Conservation (phyloP, 2,329 filamentous ascomycete species). For the Diaporthe caulivora region DNA sequence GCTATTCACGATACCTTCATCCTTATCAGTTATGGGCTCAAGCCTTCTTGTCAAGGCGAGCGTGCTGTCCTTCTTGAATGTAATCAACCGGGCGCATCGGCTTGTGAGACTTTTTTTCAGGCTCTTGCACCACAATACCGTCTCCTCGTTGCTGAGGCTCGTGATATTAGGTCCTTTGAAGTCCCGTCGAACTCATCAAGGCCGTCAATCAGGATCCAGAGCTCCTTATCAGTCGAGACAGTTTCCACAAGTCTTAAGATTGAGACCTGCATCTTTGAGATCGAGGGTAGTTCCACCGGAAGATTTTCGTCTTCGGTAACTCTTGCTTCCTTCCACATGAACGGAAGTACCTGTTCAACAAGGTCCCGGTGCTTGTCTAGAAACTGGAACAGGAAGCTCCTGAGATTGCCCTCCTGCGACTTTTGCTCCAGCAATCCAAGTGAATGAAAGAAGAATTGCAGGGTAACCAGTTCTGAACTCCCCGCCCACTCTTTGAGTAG, state of each 20-base stretch:
- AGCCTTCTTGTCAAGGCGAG: not conserved
- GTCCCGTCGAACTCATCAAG: constrained; percentile 1
- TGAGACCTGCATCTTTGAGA: not conserved
- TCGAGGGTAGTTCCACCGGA: not conserved
- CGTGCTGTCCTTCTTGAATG: not conserved
- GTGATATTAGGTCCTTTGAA: not conserved
- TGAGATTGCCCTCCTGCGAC: not conserved
- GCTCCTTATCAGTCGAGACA: not conserved
- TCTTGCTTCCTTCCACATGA: not conserved
- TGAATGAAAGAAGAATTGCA: constrained; percentile 11
- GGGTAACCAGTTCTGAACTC: not conserved
- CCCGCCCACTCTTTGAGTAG: not conserved
- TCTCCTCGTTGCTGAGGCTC: not conserved
- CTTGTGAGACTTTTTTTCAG: not conserved
- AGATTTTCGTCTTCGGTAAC: not conserved
- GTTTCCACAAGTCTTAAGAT: not conserved
- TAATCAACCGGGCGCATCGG: not conserved
- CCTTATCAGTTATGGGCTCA: not conserved
- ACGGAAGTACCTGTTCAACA: not conserved
- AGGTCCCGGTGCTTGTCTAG: not conserved
- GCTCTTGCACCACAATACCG: not conserved
- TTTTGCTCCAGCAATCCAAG: not conserved
- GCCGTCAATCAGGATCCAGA: not conserved
- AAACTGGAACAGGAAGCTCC: not conserved
- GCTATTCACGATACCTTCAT: not conserved